Conservation (phyloP, 1,284 basidiomycete species). For the Cryptococcus maquisensis region DNA sequence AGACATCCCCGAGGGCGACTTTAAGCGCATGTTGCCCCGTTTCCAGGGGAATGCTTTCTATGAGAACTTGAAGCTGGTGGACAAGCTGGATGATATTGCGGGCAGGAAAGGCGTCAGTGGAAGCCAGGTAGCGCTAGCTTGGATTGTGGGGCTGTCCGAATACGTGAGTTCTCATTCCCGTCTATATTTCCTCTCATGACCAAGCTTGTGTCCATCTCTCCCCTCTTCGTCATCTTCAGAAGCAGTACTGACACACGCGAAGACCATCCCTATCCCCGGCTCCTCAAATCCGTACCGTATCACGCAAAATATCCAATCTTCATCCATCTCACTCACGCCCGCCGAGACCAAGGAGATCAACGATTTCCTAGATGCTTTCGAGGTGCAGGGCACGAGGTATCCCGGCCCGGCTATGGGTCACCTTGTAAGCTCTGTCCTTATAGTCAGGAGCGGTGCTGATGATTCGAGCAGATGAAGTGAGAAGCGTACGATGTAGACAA, state of each 20-base stretch:
- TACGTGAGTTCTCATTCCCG: conserved; percentile 39
- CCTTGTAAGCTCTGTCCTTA: not conserved
- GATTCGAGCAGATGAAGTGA: no score
- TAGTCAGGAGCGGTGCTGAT: no score
- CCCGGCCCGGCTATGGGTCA: conserved; percentile 4
- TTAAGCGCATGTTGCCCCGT: conserved; percentile 23
- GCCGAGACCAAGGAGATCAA: conserved; percentile 46
- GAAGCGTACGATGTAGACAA: no score
- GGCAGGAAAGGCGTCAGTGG: conserved; percentile 54
- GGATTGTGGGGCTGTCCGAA: conserved; percentile 54
- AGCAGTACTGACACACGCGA: not conserved
- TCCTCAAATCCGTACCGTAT: conserved; percentile 53
- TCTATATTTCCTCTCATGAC: not conserved
- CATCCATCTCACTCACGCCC: conserved; percentile 49
- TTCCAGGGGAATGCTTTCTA: conserved; percentile 53
- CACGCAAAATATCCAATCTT: conserved; percentile 53
- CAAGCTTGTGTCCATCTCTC: not conserved
- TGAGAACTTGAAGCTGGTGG: conserved; percentile 57
- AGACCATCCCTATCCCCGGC: conserved; percentile 57
- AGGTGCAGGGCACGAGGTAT: conserved; percentile 29
- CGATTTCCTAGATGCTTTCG: conserved; percentile 43
- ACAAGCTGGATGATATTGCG: conserved; percentile 52
- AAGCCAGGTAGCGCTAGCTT: conserved; percentile 61
- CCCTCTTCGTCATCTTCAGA: not conserved
- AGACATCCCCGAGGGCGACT: conserved; percentile 52